phyloP scores from a whole-genome alignment of 2,329 filamentous ascomycete genomes.

The Talaromyces islandicus region DNA sequence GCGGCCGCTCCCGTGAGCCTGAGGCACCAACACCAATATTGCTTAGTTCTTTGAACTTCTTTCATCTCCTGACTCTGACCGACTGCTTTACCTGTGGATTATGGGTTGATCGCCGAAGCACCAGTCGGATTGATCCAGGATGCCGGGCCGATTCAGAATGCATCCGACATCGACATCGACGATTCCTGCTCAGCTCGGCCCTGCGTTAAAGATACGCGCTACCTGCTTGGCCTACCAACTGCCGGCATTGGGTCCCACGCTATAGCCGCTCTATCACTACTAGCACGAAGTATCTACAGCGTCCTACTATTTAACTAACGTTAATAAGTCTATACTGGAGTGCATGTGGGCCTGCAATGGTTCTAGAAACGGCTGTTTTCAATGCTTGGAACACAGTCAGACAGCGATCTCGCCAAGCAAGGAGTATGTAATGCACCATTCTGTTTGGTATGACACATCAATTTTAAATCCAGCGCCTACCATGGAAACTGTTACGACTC shows the following conservation, averaged over 20 bases:
- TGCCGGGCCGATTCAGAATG: background rate
- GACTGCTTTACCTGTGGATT: too few relatives aligned
- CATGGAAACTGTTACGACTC: background rate
- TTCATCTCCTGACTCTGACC: background rate
- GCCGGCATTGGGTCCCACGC: background rate
- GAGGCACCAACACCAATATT: background rate
- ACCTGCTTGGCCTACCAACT: background rate
- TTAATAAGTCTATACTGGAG: background rate
- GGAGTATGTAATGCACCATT: background rate
- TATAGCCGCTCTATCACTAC: background rate
- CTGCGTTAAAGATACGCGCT: too few relatives aligned
- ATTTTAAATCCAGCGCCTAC: background rate
- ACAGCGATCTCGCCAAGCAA: background rate
- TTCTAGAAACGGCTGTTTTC: background rate
- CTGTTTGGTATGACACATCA: background rate
- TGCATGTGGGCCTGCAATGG: background rate
- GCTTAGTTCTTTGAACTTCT: background rate
- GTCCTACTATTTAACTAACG: too few relatives aligned
- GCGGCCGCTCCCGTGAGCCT: conserved; percentile 1
- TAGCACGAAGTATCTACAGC: background rate
- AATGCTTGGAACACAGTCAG: background rate
- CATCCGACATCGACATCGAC: background rate
- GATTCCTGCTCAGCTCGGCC: background rate
- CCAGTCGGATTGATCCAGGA: background rate
- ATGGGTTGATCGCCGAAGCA: background rate